Evolutionary conservation across 495 filamentous ascomycete genomes (phyloP).

Genomic region (Emericellopsis terricola): DNA sequence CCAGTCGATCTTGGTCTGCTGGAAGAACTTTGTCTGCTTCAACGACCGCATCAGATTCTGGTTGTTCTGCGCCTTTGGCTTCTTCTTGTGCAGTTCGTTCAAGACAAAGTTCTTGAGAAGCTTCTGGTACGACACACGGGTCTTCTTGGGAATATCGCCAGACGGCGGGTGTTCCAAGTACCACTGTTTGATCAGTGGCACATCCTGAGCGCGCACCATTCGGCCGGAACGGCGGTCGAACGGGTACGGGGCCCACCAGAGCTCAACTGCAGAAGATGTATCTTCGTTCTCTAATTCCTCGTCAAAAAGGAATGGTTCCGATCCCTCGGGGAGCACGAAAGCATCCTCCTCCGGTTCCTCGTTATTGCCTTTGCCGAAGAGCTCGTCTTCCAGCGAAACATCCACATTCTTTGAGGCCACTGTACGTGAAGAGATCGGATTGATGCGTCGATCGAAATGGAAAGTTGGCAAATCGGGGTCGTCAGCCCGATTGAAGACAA

Average conservation of each 20-base stretch:
- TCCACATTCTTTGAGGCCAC: conserved; percentile 92
- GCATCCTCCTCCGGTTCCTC: conserved; percentile 61
- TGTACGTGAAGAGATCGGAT: conserved; percentile 88
- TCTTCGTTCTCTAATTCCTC: conserved; percentile 82
- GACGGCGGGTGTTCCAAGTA: conserved; percentile 90
- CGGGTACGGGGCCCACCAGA: conserved; percentile 98
- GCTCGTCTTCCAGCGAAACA: conserved; percentile 83
- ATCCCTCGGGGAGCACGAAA: conserved; percentile 63
- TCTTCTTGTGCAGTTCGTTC: conserved; percentile 89
- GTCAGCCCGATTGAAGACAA: conserved; percentile 78
- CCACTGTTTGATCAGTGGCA: conserved; percentile 95
- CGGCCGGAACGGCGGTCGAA: conserved; percentile 94
- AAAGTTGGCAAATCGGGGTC: conserved; percentile 85
- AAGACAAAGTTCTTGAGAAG: conserved; percentile 90
- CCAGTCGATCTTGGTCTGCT: conserved; percentile 98
- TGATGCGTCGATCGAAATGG: conserved; percentile 95
- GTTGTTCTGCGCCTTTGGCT: conserved; percentile 86
- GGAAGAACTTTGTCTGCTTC: conserved; percentile 97
- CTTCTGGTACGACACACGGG: conserved; percentile 98
- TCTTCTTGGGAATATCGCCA: conserved; percentile 71
- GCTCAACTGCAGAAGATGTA: conserved; percentile 76
- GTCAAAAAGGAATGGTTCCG: conserved; percentile 78
- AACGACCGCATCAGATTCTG: conserved; percentile 79
- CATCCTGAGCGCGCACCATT: conserved; percentile 94
- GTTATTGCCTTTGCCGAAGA: conserved; percentile 71